Conservation (phyloP, 371 early-diverging fungal genomes). For the Mucor plumbeus region DNA sequence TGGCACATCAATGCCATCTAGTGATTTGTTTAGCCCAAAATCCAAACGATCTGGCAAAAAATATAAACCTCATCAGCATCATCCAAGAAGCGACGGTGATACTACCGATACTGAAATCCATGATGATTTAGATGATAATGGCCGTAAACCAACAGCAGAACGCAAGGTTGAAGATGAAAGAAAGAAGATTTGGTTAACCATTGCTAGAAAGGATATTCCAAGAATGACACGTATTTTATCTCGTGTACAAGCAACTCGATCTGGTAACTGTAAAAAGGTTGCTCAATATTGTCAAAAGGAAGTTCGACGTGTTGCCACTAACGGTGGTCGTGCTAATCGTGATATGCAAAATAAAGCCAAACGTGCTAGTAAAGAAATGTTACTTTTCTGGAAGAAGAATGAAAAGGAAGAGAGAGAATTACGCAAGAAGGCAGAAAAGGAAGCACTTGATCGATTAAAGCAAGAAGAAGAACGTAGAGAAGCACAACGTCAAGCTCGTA, state of each 20-base stretch:
- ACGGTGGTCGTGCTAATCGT: constrained; percentile 47
- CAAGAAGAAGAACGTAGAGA: constrained; percentile 93
- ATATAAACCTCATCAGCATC: neutral
- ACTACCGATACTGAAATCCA: constrained; percentile 12
- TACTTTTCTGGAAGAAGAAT: constrained; percentile 89
- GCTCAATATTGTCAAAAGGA: constrained; percentile 67
- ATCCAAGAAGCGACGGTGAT: neutral
- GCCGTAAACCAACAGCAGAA: constrained; percentile 9
- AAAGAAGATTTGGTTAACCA: constrained; percentile 47
- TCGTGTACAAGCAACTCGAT: constrained; percentile 55
- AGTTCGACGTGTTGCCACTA: constrained; percentile 54
- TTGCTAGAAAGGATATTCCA: constrained; percentile 56
- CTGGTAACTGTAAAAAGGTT: constrained; percentile 65
- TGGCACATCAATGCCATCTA: constrained; percentile 34
- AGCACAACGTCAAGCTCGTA: constrained; percentile 88
- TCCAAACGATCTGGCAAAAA: neutral
- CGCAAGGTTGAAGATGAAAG: constrained; percentile 40
- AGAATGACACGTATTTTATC: constrained; percentile 61
- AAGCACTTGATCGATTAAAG: constrained; percentile 81
- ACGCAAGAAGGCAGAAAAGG: constrained; percentile 90
- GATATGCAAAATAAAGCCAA: constrained; percentile 54
- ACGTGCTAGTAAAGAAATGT: constrained; percentile 63
- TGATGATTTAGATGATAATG: neutral
- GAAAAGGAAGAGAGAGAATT: constrained; percentile 91
- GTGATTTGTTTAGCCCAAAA: constrained; percentile 9